Evolutionary conservation across 2,329 filamentous ascomycete species (phyloP).

Genomic region (Colletotrichum endophyticum): DNA sequence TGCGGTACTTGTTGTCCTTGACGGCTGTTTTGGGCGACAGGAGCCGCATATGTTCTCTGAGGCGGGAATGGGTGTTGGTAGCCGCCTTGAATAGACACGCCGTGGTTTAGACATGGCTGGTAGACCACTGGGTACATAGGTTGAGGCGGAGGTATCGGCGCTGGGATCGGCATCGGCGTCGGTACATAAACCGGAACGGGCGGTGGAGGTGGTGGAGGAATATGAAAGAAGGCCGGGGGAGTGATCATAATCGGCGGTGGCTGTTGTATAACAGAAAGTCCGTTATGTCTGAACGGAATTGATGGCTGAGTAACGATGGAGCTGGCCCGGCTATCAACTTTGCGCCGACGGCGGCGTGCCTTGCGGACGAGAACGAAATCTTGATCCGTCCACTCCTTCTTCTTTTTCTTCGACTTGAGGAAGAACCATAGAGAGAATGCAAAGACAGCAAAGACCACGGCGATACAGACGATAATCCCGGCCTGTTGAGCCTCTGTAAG

Average conservation of each 20-base stretch:
- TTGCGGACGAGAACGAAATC: slow-evolving; percentile 9
- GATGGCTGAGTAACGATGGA: not conserved
- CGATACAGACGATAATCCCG: slow-evolving; percentile 42
- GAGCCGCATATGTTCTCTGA: not conserved
- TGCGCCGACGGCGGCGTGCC: not conserved
- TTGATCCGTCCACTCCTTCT: not conserved
- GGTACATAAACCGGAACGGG: not conserved
- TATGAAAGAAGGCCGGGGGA: not conserved
- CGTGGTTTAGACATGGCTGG: slow-evolving; percentile 4
- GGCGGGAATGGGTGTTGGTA: not conserved
- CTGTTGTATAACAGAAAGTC: not conserved
- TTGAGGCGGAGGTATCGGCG: not conserved
- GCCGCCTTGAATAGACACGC: not conserved
- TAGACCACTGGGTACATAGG: slow-evolving; percentile 24
- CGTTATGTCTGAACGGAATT: slow-evolving; percentile 10
- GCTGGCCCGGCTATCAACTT: not conserved
- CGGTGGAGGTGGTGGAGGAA: slow-evolving; percentile 4
- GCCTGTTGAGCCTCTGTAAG: slow-evolving; percentile 39
- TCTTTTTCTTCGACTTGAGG: slow-evolving; percentile 8
- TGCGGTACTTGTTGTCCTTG: not conserved
- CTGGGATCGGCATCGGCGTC: slow-evolving; percentile 1
- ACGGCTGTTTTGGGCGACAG: not conserved
- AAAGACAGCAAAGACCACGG: slow-evolving; percentile 32
- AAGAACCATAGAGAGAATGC: slow-evolving; percentile 38
- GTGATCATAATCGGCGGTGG: not conserved